A percentile compares a stretch with the other conserved stretches of the same genome.
Conservation (phyloP, 805 yeast species). For the Saccharomyces cerevisiae region DNA sequence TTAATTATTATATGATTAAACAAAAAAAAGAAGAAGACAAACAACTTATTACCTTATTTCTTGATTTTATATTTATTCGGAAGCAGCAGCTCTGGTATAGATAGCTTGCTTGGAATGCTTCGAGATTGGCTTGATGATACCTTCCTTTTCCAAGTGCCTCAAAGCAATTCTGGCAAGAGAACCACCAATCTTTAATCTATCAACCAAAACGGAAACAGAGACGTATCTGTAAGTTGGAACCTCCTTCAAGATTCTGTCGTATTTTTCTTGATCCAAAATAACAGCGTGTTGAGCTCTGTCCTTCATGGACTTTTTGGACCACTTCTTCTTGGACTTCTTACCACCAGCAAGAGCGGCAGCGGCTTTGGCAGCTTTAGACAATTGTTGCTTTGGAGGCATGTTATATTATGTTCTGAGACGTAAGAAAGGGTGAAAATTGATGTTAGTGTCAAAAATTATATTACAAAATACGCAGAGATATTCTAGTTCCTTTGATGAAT, state of each 20-base stretch:
- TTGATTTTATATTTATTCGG: slow-evolving; percentile 40
- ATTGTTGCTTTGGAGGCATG: slow-evolving; percentile 99
- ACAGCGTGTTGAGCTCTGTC: slow-evolving; percentile 99
- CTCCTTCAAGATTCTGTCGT: slow-evolving; percentile 98
- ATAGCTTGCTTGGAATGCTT: slow-evolving; percentile 95
- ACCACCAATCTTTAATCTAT: slow-evolving; percentile 98
- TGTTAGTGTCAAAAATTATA: not conserved
- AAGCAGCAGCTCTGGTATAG: slow-evolving; percentile 76
- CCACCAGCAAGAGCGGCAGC: slow-evolving; percentile 99
- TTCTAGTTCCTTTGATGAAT: not conserved
- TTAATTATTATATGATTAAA: not conserved
- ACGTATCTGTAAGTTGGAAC: slow-evolving; percentile 98
- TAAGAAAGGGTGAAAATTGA: not conserved
- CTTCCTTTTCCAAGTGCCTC: slow-evolving; percentile 88
- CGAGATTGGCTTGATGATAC: slow-evolving; percentile 88
- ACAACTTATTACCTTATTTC: not conserved
- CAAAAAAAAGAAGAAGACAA: not conserved
- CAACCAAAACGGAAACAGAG: slow-evolving; percentile 96
- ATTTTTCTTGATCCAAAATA: slow-evolving; percentile 94
- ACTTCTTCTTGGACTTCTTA: slow-evolving; percentile 99
- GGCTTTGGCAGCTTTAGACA: slow-evolving; percentile 98
- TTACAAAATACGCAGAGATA: not conserved
- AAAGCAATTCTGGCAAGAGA: slow-evolving; percentile 98
- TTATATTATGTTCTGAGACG: slow-evolving; percentile 26
- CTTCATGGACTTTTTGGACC: slow-evolving; percentile 99